Conservation (phyloP, 768 basidiomycete species). For the Tricholoma flavovirens region DNA sequence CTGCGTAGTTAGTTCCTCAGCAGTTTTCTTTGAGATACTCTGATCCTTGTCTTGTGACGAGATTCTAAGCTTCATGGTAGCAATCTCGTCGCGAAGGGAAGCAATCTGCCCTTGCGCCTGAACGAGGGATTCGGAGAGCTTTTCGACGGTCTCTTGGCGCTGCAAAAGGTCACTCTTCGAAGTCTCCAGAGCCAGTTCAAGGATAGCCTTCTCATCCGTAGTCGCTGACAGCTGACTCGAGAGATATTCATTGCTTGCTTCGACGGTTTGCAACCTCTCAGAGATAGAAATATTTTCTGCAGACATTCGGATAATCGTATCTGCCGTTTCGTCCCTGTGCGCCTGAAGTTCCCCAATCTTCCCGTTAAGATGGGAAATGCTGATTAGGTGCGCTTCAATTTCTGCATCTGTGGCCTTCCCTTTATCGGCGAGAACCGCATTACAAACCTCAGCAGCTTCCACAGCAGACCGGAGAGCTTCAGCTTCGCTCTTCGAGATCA, state of each 20-base stretch:
- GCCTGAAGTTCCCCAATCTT: background rate
- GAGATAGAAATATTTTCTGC: conserved; percentile 3
- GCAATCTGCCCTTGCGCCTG: background rate
- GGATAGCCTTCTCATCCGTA: conserved; percentile 4
- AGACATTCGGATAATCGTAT: background rate
- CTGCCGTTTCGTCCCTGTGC: background rate
- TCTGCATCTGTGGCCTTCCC: background rate
- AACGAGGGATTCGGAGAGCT: background rate
- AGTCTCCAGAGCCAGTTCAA: background rate
- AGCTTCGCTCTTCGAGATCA: conserved; percentile 4
- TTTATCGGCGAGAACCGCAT: background rate
- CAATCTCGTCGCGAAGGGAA: background rate
- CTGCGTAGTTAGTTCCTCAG: conserved; percentile 8
- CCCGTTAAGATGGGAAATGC: conserved; percentile 5
- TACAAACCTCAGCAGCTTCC: background rate
- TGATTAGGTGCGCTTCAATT: background rate
- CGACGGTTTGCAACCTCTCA: background rate
- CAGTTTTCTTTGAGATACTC: conserved; percentile 8
- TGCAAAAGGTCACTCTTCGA: conserved; percentile 1
- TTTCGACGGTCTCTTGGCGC: background rate
- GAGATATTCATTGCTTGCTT: background rate
- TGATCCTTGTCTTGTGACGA: conserved; percentile 6
- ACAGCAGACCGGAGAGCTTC: conserved; percentile 2
- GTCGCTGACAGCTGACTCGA: conserved; percentile 5
- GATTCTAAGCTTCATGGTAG: background rate